A percentile compares a stretch with the other conserved stretches of the same genome.
Evolutionary conservation across 768 basidiomycete species (phyloP).

Genomic region (Lentinula edodes): DNA sequence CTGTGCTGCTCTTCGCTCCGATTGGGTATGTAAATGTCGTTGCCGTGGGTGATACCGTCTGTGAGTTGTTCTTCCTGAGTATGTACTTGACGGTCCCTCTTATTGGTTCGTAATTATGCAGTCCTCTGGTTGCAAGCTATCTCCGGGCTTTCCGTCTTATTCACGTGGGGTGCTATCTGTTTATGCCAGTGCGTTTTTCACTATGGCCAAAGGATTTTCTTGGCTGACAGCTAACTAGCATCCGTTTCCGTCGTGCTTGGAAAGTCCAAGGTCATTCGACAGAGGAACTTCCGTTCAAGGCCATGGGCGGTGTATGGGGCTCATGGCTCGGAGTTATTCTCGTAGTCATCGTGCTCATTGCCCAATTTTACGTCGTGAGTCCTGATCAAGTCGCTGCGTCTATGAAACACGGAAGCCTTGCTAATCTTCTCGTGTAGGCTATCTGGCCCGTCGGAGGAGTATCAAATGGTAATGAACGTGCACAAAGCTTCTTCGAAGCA

Average conservation of each 20-base stretch:
- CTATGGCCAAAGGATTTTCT: not conserved
- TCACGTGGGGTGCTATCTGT: conserved; percentile 41
- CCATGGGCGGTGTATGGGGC: conserved; percentile 37
- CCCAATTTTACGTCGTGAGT: conserved; percentile 39
- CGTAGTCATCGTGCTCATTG: conserved; percentile 33
- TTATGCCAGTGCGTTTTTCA: conserved; percentile 34
- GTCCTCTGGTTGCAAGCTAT: conserved; percentile 40
- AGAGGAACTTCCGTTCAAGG: conserved; percentile 40
- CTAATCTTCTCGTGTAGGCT: conserved; percentile 17
- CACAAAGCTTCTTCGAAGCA: conserved; percentile 28
- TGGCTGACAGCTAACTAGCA: conserved; percentile 16
- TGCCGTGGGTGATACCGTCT: conserved; percentile 31
- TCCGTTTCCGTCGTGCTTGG: conserved; percentile 42
- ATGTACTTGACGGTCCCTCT: not conserved
- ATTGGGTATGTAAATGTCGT: conserved; percentile 35
- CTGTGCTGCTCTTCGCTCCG: conserved; percentile 30
- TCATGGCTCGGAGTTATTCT: conserved; percentile 41
- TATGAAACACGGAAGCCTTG: not conserved
- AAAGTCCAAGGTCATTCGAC: conserved; percentile 35
- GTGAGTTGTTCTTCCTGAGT: conserved; percentile 17
- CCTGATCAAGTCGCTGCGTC: not conserved
- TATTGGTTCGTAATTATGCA: conserved; percentile 8
- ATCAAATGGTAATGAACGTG: conserved; percentile 20
- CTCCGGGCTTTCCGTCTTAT: conserved; percentile 41
- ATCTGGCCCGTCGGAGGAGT: conserved; percentile 36